Evolutionary conservation across 352 stramenopile genomes (phyloP), one percentile per base, ranked within the genome.

Genomic region (Pseudoperonospora humuli): DNA sequence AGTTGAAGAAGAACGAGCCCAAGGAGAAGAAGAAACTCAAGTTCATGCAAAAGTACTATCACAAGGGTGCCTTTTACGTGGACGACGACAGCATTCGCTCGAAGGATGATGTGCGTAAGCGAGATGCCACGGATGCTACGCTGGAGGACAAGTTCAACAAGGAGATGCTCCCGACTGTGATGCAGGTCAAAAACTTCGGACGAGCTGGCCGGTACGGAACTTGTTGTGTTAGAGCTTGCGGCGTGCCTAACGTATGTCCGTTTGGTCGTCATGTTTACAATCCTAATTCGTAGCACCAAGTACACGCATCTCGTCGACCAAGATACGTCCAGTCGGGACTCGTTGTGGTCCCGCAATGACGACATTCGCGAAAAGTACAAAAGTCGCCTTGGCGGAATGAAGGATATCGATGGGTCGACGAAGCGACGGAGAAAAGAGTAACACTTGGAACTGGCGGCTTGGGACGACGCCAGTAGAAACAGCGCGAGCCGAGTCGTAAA

Each of bases 141-240:
- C 67, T 95, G 8, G 85, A 96, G 39, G 91, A 97, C 64, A 97
- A 94, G 19, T 87, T 96, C 60, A 91, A 97, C 70, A 95, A 90
- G 51, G 79, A 93, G 51, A 70, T 91, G 53, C 73, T 99, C 49
- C 95, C 95, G 0, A 68, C 91, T 25, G 84, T 98, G 42, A 97
- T 98, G 88, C 93, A 98, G 52, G 94, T 98, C 33, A 98, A 98
- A 58, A 98, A 99, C 48, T 99, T 99, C 72, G 96, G 96, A 13
- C 88, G 93, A 40, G 75, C 86, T 29, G 90, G 95, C 56, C 87
- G 96, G 79, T 91, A 79, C 39, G 62, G 14, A 57, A 29, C 11
- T 36, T 50, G 8, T 24, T 18, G 15, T 44, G 23, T 49, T 51
- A 45, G 23, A 26, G 24, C 14, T 51, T 44, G 35, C 19, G 29